Evolutionary conservation across 2,329 filamentous ascomycete genomes (phyloP).

Genomic region (Cladosporium velox): DNA sequence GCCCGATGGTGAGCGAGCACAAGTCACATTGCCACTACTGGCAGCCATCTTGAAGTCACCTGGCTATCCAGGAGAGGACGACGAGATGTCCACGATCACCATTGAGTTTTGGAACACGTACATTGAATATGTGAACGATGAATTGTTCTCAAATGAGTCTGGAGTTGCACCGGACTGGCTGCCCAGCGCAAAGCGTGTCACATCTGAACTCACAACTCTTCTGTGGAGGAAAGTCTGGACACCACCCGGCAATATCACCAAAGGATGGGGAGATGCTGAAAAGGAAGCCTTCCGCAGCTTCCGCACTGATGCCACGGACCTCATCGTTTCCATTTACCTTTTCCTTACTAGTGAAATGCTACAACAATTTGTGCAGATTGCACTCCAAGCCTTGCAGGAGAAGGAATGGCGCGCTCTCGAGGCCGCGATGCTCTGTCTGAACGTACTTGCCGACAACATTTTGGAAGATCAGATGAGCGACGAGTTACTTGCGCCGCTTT

Average conservation of each 20-base stretch:
- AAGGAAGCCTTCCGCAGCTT: conserved; percentile 69
- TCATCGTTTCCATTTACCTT: conserved; percentile 71
- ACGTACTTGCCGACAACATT: conserved; percentile 66
- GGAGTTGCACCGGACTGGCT: conserved; percentile 57
- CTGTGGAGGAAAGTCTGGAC: conserved; percentile 48
- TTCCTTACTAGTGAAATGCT: conserved; percentile 50
- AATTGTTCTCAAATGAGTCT: conserved; percentile 56
- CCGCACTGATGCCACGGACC: conserved; percentile 75
- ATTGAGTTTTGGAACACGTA: conserved; percentile 82
- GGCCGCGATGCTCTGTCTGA: conserved; percentile 62
- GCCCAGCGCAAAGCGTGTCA: conserved; percentile 57
- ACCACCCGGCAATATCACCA: conserved; percentile 59
- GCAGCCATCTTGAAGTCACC: conserved; percentile 63
- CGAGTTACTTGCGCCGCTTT: conserved; percentile 60
- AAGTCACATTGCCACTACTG: conserved; percentile 16
- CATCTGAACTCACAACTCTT: conserved; percentile 54
- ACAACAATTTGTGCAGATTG: conserved; percentile 49
- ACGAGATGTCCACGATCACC: conserved; percentile 71
- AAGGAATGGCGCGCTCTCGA: conserved; percentile 54
- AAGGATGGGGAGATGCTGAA: conserved; percentile 68
- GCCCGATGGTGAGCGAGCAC: conserved; percentile 52
- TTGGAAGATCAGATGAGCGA: conserved; percentile 61
- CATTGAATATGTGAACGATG: conserved; percentile 64
- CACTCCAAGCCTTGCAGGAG: conserved; percentile 43
- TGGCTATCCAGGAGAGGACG: conserved; percentile 69